Conservation (phyloP, 2,329 filamentous ascomycete species). For the Pyricularia sp. region DNA sequence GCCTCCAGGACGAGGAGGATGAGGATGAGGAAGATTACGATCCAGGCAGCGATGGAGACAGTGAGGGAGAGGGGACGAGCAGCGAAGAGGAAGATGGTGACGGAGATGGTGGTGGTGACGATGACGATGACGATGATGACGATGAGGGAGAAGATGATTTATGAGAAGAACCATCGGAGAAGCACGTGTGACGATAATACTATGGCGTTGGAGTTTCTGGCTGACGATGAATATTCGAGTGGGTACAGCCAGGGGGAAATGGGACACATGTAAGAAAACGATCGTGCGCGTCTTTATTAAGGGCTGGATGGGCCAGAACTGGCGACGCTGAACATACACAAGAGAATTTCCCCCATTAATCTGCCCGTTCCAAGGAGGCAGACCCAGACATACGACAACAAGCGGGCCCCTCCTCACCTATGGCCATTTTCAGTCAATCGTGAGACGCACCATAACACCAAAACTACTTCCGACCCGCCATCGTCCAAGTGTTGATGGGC, state of each 20-base stretch:
- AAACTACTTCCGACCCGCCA: background rate
- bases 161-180: background rate
- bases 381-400: background rate
- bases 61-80: slow-evolving; percentile 39
- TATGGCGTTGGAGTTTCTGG: background rate
- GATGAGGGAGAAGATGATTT: slow-evolving; percentile 12
- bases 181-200: background rate
- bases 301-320: background rate
- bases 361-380: background rate
- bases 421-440: background rate
- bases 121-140: slow-evolving; percentile 27
- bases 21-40: slow-evolving; percentile 56
- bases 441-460: background rate
- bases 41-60: slow-evolving; percentile 46
- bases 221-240: background rate
- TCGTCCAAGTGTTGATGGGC: background rate
- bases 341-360: background rate
- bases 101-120: slow-evolving; percentile 30
- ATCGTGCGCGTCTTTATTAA: background rate
- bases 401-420: background rate
- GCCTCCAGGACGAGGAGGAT: slow-evolving; percentile 46
- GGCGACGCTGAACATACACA: background rate
- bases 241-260: background rate
- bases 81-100: slow-evolving; percentile 40
- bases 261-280: background rate